A percentile compares a stretch with the other conserved stretches of the same genome.
Evolutionary conservation across 352 stramenopile genomes (phyloP).

Genomic region (Globisporangium parvum): DNA sequence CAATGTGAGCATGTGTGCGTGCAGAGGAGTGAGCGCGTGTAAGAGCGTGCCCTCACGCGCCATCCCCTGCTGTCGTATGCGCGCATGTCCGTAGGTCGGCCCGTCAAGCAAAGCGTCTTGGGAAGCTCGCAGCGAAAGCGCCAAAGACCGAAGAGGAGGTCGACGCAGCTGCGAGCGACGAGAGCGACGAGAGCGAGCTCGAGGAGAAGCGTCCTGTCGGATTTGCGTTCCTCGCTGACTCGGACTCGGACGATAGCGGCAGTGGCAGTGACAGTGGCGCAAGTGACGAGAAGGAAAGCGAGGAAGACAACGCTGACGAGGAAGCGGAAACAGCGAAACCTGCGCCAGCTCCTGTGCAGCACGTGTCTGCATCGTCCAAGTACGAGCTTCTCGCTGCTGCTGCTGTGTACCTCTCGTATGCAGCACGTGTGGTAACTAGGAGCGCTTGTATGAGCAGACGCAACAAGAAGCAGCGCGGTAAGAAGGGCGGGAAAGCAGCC

Average conservation of each 20-base stretch:
- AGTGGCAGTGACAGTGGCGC: conserved; percentile 22
- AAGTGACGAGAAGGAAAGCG: conserved; percentile 16
- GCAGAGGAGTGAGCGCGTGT: background rate
- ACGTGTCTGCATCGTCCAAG: conserved; percentile 10
- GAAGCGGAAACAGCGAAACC: conserved; percentile 12
- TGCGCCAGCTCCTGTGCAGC: conserved; percentile 9
- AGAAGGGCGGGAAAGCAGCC: conserved; percentile 18
- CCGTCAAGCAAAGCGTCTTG: conserved; percentile 65
- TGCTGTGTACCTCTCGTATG: background rate
- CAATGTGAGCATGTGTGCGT: too few species aligned
- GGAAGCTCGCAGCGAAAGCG: conserved; percentile 39
- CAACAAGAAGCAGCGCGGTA: conserved; percentile 39
- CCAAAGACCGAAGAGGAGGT: conserved; percentile 20
- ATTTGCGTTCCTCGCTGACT: conserved; percentile 64
- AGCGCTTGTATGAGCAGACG: background rate
- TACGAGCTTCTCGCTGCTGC: background rate
- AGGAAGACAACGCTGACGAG: conserved; percentile 11
- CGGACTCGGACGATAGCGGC: conserved; percentile 41
- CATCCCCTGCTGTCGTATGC: background rate
- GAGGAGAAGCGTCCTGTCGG: conserved; percentile 53
- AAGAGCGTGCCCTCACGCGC: background rate
- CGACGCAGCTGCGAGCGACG: conserved; percentile 4
- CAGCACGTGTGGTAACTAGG: background rate
- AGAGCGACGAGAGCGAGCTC: conserved; percentile 6
- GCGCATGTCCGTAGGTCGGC: conserved; percentile 44